Evolutionary conservation across 805 yeast genomes (phyloP), one percentile per base, ranked within the genome.

Genomic region (Candida coquimbonensis): DNA sequence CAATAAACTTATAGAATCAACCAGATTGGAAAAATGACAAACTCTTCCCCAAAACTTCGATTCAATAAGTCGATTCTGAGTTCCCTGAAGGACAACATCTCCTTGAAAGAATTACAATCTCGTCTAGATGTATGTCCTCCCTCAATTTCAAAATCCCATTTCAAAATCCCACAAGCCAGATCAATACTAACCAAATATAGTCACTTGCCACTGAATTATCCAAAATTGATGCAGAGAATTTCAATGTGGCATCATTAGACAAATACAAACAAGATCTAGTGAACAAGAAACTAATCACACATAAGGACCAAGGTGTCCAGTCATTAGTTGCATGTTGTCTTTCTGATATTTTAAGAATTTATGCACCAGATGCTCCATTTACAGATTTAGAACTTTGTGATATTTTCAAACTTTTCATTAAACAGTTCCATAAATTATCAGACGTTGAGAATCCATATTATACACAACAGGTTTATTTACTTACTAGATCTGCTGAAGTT

Each of bases 341-440:
- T 8, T 72, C 88, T 7, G 96, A 89, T 59, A 69, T 90, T 9
- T 63, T 89, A 37, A 70, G 96, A 47, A 62, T 90, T 14, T 83
- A 74, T 56, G 96, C 96, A 0, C 96, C 96, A 0, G 87, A 89
- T 59, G 95, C 96, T 7, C 96, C 97, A 5, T 89, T 75, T 62
- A 78, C 84, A 2, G 79, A 80, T 24, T 51, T 67, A 2, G 81
- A 83, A 52, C 68, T 89, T 35, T 68, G 79, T 1, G 80, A 70
- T 5, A 74, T 87, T 17, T 87, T 89, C 66, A 76, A 73, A 51
- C 69, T 86, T 8, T 78, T 88, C 55, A 72, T 83, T 49, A 61
- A 65, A 26, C 89, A 85, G 58, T 76, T 90, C 52, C 70, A 70
- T 45, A 72, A 70, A 40, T 62, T 87, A 37, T 59, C 70, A 5